Conservation (phyloP, 768 basidiomycete species). For the Russula emetica region DNA sequence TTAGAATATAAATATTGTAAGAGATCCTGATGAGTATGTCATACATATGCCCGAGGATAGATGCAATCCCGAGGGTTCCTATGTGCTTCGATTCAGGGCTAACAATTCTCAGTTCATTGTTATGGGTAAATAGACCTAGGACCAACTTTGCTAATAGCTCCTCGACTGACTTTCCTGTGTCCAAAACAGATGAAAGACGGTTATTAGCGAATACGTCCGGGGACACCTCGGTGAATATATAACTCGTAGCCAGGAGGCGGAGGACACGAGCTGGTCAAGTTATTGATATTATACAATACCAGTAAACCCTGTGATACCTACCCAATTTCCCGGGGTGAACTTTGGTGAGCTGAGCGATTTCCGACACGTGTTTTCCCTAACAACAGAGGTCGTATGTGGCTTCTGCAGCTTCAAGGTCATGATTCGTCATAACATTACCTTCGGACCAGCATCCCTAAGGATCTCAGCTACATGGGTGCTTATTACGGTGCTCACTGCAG, state of each 20-base stretch:
- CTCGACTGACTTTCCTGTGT: conserved; percentile 34
- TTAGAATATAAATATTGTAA: not conserved
- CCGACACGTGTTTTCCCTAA: conserved; percentile 34
- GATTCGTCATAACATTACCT: conserved; percentile 1
- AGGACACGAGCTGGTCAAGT: conserved; percentile 29
- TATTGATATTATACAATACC: not conserved
- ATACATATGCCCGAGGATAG: conserved; percentile 15
- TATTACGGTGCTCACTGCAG: not conserved
- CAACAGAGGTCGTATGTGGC: not conserved
- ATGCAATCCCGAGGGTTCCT: conserved; percentile 19
- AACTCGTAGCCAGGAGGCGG: conserved; percentile 32
- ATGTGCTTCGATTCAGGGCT: conserved; percentile 15
- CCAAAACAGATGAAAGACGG: conserved; percentile 31
- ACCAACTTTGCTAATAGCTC: conserved; percentile 14
- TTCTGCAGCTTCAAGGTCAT: not conserved
- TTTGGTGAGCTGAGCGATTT: conserved; percentile 36
- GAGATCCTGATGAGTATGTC: not conserved
- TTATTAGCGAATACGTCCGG: conserved; percentile 34
- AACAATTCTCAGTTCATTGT: not conserved
- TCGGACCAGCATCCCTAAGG: conserved; percentile 22
- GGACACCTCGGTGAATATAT: conserved; percentile 33
- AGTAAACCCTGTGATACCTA: no score
- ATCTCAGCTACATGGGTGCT: conserved; percentile 21
- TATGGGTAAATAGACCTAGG: not conserved
- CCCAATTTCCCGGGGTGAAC: conserved; percentile 23